Base-by-base conservation (phyloP, 2,329 filamentous ascomycete genomes). In the Talaromyces islandicus region DNA sequence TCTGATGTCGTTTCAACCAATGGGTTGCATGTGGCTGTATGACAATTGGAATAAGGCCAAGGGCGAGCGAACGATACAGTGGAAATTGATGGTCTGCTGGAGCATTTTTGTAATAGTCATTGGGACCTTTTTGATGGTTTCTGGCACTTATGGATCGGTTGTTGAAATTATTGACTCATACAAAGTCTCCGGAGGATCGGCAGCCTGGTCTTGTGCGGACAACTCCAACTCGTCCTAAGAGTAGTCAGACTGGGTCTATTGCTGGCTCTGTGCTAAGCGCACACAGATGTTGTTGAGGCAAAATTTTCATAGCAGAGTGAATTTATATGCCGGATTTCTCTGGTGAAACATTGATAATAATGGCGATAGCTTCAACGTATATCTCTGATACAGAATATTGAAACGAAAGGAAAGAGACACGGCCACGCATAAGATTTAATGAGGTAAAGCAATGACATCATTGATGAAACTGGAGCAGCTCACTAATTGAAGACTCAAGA, bases 131-230 rank as follows among this genome's bases (percentile, higher is more conserved):
- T 62, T 80, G 9, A 80, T 75, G 70, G 64, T 80, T 52, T 75
- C 70, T 4, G 78, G 78, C 1, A 80, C 78, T 0, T 81, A 80
- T 54, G 78, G 77, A 0, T 77, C 77, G 0, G 66, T 81, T 6
- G 67, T 77, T 7, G 69, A 65, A 3, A 78, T 79, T 35, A 71
- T 76, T 6, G 68, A 75, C 7, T 67, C 68, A 0, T 77, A 79
- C 58, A 66, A 68, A n/a, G 62, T 62, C 4, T 66, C 66, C 4
- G 73, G 71, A 1, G 75, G 75, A 0, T 73, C 75, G 2, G 65
- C 67, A 0, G 75, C 75, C 0, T 80, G 75, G 70, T 76, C 77
- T 1, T 80, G 77, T 54, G 73, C 72, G 0, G 77, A 80, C 55
- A 80, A 80, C 67, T 77, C 77, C 4, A 64, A 64, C 51, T 59